A percentile compares a stretch with the other conserved stretches of the same genome.
These are phyloP conservation scores for Rosa rugosa DNA, from an alignment of 306 rosid genomes.

Conservation along the genomic window DNA sequence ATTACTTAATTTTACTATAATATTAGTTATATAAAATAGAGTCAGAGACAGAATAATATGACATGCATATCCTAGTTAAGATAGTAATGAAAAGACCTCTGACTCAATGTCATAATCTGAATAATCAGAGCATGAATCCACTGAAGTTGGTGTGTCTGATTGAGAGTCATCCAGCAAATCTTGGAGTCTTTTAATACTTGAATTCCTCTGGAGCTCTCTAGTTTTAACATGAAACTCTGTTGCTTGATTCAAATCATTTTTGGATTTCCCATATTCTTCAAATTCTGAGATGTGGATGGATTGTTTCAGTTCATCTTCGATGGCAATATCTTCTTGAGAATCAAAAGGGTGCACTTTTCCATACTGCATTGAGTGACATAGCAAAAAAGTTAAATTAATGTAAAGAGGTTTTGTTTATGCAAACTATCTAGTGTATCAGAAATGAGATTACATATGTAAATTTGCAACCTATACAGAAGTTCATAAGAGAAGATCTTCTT, in stretches of 20 bases:
- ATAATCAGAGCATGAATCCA: conserved; percentile 34
- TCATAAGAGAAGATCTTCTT: neutral
- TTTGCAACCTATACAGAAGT: neutral
- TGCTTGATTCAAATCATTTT: conserved; percentile 19
- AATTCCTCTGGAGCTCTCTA: conserved; percentile 21
- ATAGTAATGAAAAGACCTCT: conserved; percentile 32
- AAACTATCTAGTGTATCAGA: neutral
- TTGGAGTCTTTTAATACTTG: conserved; percentile 36
- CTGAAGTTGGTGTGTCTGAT: conserved; percentile 34
- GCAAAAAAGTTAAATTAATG: conserved; percentile 8
- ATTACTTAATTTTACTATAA: neutral
- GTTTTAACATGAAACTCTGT: conserved; percentile 24
- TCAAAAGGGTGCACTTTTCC: conserved; percentile 59
- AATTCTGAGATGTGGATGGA: conserved; percentile 26
- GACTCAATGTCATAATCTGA: conserved; percentile 36
- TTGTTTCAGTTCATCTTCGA: conserved; percentile 21
- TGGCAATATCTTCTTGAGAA: neutral
- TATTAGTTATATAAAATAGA: neutral
- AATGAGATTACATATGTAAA: neutral
- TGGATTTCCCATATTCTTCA: conserved; percentile 32
- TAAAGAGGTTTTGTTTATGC: neutral
- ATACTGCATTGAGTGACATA: conserved; percentile 41
- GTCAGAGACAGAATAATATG: neutral
- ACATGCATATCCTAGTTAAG: conserved; percentile 1
- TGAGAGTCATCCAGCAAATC: conserved; percentile 37